A percentile compares a stretch with the other conserved stretches of the same genome.
These are phyloP conservation scores for Cardiospermum halicacabum DNA, from an alignment of 345 rosid species.

Conservation along the genomic window DNA sequence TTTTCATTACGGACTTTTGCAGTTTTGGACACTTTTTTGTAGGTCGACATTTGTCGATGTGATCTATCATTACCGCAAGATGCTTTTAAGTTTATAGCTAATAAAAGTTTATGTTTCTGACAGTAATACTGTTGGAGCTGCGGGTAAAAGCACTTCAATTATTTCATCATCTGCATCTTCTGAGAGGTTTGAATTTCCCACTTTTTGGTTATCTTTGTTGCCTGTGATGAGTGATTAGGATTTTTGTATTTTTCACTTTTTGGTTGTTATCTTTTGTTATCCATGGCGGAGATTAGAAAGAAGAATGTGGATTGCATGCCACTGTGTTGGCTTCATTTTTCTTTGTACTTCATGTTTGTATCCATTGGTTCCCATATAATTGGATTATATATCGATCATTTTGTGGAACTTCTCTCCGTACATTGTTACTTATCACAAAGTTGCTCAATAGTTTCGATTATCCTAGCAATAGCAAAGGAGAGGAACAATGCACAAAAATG, in stretches of 20 bases:
- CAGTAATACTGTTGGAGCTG: constrained; percentile 53
- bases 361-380: background rate
- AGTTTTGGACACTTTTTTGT: background rate
- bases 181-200: constrained; percentile 52
- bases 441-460: background rate
- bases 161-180: constrained; percentile 61
- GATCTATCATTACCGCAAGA: background rate
- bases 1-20: background rate
- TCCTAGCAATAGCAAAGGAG: background rate
- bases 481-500: background rate
- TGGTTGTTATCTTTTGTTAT: background rate
- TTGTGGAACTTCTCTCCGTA: background rate
- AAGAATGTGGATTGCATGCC: background rate
- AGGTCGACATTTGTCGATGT: background rate
- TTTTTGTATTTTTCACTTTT: no score
- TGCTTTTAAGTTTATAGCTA: constrained; percentile 9
- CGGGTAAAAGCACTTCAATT: constrained; percentile 62
- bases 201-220: no score
- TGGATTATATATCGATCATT: no score
- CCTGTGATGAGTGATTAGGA: no score
- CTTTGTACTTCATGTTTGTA: background rate
- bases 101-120: constrained; percentile 8
- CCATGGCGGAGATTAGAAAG: background rate
- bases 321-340: constrained; percentile 1
- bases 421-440: background rate